Evolutionary conservation across 768 basidiomycete genomes (phyloP).

Genomic region (Suillus alpinus): DNA sequence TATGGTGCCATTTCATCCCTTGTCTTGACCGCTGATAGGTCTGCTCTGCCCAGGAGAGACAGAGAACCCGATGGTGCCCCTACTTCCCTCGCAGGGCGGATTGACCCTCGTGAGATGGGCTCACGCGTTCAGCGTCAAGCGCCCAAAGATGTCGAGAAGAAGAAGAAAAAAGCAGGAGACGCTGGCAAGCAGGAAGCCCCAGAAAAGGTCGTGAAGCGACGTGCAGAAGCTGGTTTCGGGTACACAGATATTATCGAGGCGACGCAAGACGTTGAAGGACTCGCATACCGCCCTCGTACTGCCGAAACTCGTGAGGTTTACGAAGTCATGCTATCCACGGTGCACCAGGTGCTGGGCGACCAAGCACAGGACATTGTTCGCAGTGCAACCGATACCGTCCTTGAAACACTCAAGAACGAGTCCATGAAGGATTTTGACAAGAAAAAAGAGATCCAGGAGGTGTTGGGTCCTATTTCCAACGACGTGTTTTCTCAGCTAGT

Average conservation of each 20-base stretch:
- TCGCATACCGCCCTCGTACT: slow-evolving; percentile 90
- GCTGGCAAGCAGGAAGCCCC: slow-evolving; percentile 45
- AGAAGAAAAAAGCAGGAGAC: slow-evolving; percentile 81
- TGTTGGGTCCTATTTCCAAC: slow-evolving; percentile 60
- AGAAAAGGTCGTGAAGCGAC: slow-evolving; percentile 61
- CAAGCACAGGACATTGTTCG: slow-evolving; percentile 95
- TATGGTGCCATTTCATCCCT: slow-evolving; percentile 94
- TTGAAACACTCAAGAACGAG: slow-evolving; percentile 88
- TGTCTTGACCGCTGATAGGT: slow-evolving; percentile 89
- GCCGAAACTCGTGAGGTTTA: slow-evolving; percentile 94
- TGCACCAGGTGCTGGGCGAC: slow-evolving; percentile 85
- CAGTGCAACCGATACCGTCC: slow-evolving; percentile 88
- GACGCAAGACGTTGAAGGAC: slow-evolving; percentile 88
- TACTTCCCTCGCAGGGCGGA: slow-evolving; percentile 87
- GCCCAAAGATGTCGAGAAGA: slow-evolving; percentile 89
- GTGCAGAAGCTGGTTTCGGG: slow-evolving; percentile 65
- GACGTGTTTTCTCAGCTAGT: slow-evolving; percentile 84
- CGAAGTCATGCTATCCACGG: slow-evolving; percentile 81
- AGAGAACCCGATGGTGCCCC: slow-evolving; percentile 97
- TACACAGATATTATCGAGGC: slow-evolving; percentile 93
- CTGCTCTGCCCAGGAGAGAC: slow-evolving; percentile 78
- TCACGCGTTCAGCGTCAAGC: slow-evolving; percentile 79
- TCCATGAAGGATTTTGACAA: slow-evolving; percentile 94
- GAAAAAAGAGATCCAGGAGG: slow-evolving; percentile 86
- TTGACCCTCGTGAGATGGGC: slow-evolving; percentile 90